Percentiles rank a stretch among this genome's conserved stretches.
These are phyloP conservation scores for Dalechampia spathulata DNA, from an alignment of 441 rosid genomes.

Conservation along the genomic window DNA sequence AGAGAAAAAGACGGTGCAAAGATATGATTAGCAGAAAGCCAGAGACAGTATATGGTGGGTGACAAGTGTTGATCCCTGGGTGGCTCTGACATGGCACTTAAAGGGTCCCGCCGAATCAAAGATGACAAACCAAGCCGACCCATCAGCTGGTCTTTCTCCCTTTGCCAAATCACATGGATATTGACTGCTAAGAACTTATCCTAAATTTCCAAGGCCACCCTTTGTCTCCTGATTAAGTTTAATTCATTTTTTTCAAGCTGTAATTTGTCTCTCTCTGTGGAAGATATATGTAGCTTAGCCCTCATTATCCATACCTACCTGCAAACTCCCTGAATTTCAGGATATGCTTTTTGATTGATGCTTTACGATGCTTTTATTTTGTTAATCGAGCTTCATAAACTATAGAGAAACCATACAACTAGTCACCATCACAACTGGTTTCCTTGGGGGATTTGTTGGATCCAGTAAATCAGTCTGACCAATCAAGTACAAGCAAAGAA, in stretches of 20 bases:
- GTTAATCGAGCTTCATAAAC: background rate
- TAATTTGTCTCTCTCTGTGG: conserved; percentile 16
- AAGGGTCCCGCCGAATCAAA: conserved; percentile 24
- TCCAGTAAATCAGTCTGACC: background rate
- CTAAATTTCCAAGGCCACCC: conserved; percentile 16
- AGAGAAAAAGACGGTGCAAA: background rate
- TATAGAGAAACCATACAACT: background rate
- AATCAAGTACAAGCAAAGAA: conserved; percentile 2
- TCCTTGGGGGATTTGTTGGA: background rate
- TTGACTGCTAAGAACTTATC: conserved; percentile 23
- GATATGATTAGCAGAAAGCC: background rate
- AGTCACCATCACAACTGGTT: background rate
- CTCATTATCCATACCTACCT: too few species aligned
- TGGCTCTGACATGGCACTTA: conserved; percentile 11
- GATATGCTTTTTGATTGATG: conserved; percentile 18
- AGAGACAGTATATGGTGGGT: conserved; percentile 14
- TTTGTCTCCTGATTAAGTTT: conserved; percentile 4
- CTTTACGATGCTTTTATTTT: background rate
- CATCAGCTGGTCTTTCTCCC: conserved; percentile 34
- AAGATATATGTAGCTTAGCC: too few species aligned
- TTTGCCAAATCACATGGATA: conserved; percentile 33
- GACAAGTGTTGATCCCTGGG: conserved; percentile 18
- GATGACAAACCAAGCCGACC: conserved; percentile 41
- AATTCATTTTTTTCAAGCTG: conserved; percentile 10
- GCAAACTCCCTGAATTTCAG: conserved; percentile 25